Evolutionary conservation across 75 land plant genomes (phyloP), one percentile per base, ranked within the genome.

Genomic region (Larix kaempferi): DNA sequence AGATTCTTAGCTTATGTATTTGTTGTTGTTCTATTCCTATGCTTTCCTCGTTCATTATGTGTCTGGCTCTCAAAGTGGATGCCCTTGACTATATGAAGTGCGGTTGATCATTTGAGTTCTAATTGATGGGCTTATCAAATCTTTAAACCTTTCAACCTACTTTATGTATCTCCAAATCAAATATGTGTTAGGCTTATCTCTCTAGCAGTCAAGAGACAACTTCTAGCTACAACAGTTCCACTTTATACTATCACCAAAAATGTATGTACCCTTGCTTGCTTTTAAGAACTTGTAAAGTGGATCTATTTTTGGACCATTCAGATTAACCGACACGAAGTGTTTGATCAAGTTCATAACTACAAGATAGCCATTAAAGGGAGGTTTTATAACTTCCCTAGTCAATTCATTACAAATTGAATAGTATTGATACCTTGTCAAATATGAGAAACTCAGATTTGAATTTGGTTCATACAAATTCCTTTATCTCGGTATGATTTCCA

Each of bases 371-470:
- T 17, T 33, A 19, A n/a, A 25, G 27, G 27, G n/a, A 63, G 22
- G 21, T 16, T 17, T 73, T 19, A 11, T 6, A 67, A 74, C 58
- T n/a, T 14, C 61, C 61, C 35, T 58, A 3, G 71, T 29, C 37
- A 58, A 74, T 19, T 65, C 49, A 69, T 39, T n/a, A 19, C 21
- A 22, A 29, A 54, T 57, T 59, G 16, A 15, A 69, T 35, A 3
- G 22, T 39, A n/a, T 15, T 39, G 52, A 12, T 39, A 91, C 92
- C 91, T 92, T 92, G 62, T 92, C 93, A 82, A 92, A 92, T 61
- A 92, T 92, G 44, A 93, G 95, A 59, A 88, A 92, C 63, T 92
- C 95, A 44, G 95, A 93, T 76, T 92, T 92, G 69, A 88, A 92
- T 55, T 86, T 81, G 33, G 95, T 88, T 71, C 95, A 91, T 64